Base-by-base conservation (phyloP, 202 grass and related monocot species). In the Panicum virgatum region DNA sequence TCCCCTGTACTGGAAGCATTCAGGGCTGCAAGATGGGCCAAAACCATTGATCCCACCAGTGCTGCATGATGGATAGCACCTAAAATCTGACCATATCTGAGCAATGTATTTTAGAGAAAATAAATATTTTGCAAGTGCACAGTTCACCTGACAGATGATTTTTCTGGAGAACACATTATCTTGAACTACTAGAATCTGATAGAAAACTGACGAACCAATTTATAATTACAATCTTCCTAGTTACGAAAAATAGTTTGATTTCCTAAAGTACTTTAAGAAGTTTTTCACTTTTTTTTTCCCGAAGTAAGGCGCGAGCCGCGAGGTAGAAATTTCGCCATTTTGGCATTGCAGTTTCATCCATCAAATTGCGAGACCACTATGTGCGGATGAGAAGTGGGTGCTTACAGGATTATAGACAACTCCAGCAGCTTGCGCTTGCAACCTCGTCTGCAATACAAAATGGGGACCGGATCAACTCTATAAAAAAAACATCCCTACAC, bases 341-440 rank as follows among this genome's bases (percentile, higher is more conserved):
- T 6, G 5, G 23, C 23, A 60, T 60, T 60, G 46, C 36, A 38
- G 6, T 43, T 79, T 64, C 34, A 73, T 73, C 25, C 38, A 57
- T 27, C 23, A 9, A 58, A 73, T 25, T 26, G 26, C 14, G 56
- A 72, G 29, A 16, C 5, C 2, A 80, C 18, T 20, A 27, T 30
- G 67, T 39, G 27, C 5, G 48, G 26, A 62, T 47, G 29, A 56
- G 65, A 77, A 78, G 26, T 30, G 29, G 4, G 12, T 0, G 34
- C 74, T 79, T 92, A 95, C 89, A 75, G 87, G 81, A 61, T 91
- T 90, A 76, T 98, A 95, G 18, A 89, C 75, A 20, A 98, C 90
- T 86, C 95, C 95, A 83, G 92, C 95, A 60, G 92, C 95, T 70
- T 98, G 95, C 5, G 92, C 95, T 88, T 98, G 95, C 78, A 98